A percentile compares a stretch with the other conserved stretches of the same genome.
Evolutionary conservation across 192 early-diverging fungal species (phyloP).

Genomic region (Dissophora ornata): DNA sequence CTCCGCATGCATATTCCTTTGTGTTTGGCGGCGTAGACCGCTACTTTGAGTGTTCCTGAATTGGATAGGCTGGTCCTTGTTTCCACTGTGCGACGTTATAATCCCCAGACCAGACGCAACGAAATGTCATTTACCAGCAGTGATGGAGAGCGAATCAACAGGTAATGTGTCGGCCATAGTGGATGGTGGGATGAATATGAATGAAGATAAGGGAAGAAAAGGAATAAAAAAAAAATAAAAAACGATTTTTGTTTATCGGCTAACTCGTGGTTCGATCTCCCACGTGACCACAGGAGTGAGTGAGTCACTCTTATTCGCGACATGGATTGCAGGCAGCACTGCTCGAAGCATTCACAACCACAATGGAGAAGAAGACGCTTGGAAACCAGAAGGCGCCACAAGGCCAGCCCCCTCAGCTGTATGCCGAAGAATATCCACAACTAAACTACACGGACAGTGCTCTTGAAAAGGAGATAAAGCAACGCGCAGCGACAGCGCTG

Average conservation of each 20-base stretch:
- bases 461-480: slow-evolving; percentile 14
- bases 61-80: no score
- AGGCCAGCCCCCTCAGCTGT: no score
- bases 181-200: neutral
- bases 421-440: no score
- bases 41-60: no score
- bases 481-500: slow-evolving; percentile 23
- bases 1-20: neutral
- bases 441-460: slow-evolving; percentile 1
- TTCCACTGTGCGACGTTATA: no score
- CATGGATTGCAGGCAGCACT: no score
- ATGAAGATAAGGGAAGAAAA: slow-evolving; percentile 5
- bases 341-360: no score
- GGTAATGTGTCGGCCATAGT: slow-evolving; percentile 50
- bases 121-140: slow-evolving; percentile 31
- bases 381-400: no score
- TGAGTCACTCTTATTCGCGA: no score
- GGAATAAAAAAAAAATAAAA: neutral
- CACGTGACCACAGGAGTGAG: neutral
- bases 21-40: no score
- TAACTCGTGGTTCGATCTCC: neutral
- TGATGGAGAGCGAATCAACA: slow-evolving; percentile 45
- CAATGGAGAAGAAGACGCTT: no score
- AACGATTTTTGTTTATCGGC: neutral
- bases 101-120: neutral